Base-by-base conservation (phyloP, 2,329 filamentous ascomycete species). In the Trichophyton equinum region DNA sequence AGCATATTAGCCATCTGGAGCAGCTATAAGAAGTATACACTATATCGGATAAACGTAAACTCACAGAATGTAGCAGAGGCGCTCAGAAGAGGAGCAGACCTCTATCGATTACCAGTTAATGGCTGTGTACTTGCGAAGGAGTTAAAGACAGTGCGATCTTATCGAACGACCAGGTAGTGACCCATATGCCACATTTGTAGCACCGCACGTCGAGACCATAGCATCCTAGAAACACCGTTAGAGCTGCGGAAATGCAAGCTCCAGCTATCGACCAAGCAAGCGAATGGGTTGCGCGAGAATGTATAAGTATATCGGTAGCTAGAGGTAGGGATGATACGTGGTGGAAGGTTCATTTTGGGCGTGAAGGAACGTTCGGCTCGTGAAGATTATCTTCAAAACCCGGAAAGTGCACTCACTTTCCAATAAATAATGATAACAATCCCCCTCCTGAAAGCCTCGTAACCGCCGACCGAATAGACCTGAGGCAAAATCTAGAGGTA, bases 21-120 rank as follows among this genome's bases (percentile, higher is more conserved):
- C 40, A 18, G 38, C 15, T 20, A 47, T 9, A 47, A 20, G 8
- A 13, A 4, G 1, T 44, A 20, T 60, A 62, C 33, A 13, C 51
- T 62, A 55, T 57, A 47, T 58, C 22, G 30, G 59, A 60, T 49
- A 61, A 65, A 78, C 59, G 60, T 49, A 61, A 65, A 78, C 86
- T 75, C 81, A 91, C 94, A 99, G n/a, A 82, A 99, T 99, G 81
- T 99, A 99, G 87, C 94, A 99, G 72, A 99, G 88, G 73, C 94
- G 89, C 83, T 99, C 92, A 63, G 91, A 88, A 63, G 92, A 96
- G 64, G 92, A 94, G 87, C 94, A 99, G 68, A 96, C 91, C 83
- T 97, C 91, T 82, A 33, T 30, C 13, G 49, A 53, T 6, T 33
- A 25, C 49, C 27, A 33, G 27, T 53, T 53, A 53, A 33, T 53